Percentiles rank a stretch among this genome's conserved stretches.
Evolutionary conservation across 163 green algal species (phyloP).

Genomic region (Prototheca wickerhamii): DNA sequence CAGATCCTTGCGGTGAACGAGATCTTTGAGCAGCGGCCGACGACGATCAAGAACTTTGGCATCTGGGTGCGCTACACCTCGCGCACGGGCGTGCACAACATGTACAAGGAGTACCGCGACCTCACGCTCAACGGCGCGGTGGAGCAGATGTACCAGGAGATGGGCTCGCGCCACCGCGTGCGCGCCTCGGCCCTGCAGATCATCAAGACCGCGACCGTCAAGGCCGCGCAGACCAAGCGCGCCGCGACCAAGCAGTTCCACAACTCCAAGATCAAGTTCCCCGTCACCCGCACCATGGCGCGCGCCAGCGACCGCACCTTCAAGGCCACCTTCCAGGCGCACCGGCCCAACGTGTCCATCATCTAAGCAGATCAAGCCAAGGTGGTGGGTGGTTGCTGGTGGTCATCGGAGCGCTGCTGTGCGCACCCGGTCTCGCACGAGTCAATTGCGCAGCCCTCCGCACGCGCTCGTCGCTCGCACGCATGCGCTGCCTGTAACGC

Average conservation of each 20-base stretch:
- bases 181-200: constrained; percentile 79
- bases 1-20: constrained; percentile 96
- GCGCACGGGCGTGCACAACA: constrained; percentile 88
- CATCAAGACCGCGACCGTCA: constrained; percentile 93
- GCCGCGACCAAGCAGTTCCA: constrained; percentile 88
- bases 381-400: neutral
- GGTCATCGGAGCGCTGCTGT: no score
- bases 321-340: constrained; percentile 84
- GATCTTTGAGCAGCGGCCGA: constrained; percentile 96
- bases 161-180: constrained; percentile 92
- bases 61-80: constrained; percentile 96
- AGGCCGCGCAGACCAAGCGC: constrained; percentile 63
- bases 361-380: constrained; percentile 60
- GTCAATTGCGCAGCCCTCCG: no score
- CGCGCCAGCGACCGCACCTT: constrained; percentile 42
- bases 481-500: no score
- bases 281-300: constrained; percentile 64
- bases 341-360: constrained; percentile 70
- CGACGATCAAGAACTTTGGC: constrained; percentile 97
- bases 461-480: no score
- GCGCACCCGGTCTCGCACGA: no score
- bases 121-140: constrained; percentile 90
- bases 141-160: constrained; percentile 74
- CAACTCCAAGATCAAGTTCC: constrained; percentile 93
- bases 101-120: constrained; percentile 99